A percentile compares a stretch with the other conserved stretches of the same genome.
Conservation (phyloP, 225 moss, liverwort and hornwort species). For the Thuidium tamariscinum region DNA sequence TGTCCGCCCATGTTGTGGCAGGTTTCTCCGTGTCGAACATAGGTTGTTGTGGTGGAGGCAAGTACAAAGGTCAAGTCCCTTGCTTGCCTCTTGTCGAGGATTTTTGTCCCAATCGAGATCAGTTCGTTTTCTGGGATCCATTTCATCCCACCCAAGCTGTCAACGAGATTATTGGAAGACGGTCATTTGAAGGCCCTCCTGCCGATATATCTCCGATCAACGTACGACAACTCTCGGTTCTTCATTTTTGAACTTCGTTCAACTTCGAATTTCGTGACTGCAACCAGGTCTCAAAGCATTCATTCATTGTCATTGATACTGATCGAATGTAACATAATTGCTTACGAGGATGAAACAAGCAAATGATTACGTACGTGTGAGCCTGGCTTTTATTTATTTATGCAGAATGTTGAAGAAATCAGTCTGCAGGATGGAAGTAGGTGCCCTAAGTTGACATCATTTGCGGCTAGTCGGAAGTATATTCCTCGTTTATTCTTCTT, state of each 20-base stretch:
- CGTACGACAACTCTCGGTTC: conserved; percentile 11
- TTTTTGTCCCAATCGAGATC: conserved; percentile 16
- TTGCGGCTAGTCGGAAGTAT: rapidly evolving
- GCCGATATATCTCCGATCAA: conserved; percentile 22
- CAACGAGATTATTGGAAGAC: conserved; percentile 15
- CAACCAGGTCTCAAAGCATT: neutral
- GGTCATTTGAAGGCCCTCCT: conserved; percentile 2
- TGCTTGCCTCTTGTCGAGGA: conserved; percentile 26
- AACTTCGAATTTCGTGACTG: neutral
- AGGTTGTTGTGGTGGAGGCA: conserved; percentile 70
- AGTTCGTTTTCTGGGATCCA: conserved; percentile 67
- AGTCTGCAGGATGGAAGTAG: neutral
- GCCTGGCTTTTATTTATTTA: too few species aligned
- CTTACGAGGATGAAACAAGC: neutral
- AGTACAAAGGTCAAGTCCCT: conserved; percentile 44
- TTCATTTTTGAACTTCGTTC: neutral
- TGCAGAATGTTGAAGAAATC: neutral
- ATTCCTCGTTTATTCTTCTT: too few species aligned
- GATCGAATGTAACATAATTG: neutral
- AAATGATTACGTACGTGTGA: neutral
- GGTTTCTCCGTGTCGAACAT: conserved; percentile 46
- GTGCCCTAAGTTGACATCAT: rapidly evolving
- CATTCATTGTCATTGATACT: neutral
- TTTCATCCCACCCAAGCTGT: conserved; percentile 37
- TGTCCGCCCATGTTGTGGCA: neutral